These are phyloP conservation scores for Mallotus repandus DNA, from an alignment of 441 rosid species.

Conservation along the genomic window DNA sequence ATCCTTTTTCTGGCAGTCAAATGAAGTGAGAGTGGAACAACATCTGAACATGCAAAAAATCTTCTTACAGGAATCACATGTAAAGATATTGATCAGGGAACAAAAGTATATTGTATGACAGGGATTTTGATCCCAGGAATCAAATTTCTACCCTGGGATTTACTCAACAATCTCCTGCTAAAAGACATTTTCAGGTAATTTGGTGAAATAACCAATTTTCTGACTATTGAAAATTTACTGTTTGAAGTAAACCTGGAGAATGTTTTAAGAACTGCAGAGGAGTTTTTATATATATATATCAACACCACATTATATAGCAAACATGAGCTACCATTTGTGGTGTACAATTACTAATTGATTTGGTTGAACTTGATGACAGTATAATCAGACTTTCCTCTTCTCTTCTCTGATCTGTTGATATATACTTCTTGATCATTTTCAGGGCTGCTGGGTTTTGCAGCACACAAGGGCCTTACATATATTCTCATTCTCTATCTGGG, in stretches of 20 bases:
- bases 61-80: too few relatives aligned
- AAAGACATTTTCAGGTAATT: too few relatives aligned
- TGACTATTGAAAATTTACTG: neutral
- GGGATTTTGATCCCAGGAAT: too few relatives aligned
- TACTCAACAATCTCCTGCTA: too few relatives aligned
- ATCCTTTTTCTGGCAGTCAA: too few relatives aligned
- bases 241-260: neutral
- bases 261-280: neutral
- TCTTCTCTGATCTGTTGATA: neutral
- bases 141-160: too few relatives aligned
- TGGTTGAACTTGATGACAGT: neutral
- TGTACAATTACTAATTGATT: neutral
- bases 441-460: neutral
- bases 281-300: neutral
- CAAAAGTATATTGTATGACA: too few relatives aligned
- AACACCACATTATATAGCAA: neutral
- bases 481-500: slow-evolving; percentile 12
- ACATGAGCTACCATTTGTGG: neutral
- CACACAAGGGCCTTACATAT: neutral
- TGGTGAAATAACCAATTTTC: neutral
- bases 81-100: too few relatives aligned
- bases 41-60: too few relatives aligned
- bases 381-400: neutral
- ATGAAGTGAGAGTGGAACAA: too few relatives aligned
- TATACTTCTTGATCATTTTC: neutral